Percentiles rank a stretch among this genome's conserved stretches.
These are phyloP conservation scores for Euphrasia arctica DNA, from an alignment of 305 asterid species.

Conservation along the genomic window DNA sequence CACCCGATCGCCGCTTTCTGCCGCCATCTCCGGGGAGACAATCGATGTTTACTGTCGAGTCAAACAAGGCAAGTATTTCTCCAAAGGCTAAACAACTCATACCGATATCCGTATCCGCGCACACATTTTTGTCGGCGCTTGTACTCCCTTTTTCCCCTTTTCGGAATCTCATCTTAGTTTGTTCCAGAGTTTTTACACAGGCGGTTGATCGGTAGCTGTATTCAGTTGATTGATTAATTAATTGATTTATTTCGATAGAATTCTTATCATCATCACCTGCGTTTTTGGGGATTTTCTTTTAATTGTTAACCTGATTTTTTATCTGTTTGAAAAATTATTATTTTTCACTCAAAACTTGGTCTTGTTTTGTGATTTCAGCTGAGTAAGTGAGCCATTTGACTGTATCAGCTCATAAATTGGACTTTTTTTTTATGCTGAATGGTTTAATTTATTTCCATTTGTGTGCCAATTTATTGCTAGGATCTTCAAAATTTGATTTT, in stretches of 20 bases:
- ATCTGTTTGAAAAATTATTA: slow-evolving; percentile 17
- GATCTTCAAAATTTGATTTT: slow-evolving; percentile 12
- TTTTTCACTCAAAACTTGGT: not conserved
- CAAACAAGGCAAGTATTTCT: slow-evolving; percentile 30
- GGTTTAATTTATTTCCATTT: slow-evolving; percentile 15
- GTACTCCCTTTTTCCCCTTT: slow-evolving; percentile 13
- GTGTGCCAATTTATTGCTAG: slow-evolving; percentile 8
- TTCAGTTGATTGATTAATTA: slow-evolving; percentile 14
- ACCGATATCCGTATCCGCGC: slow-evolving; percentile 16
- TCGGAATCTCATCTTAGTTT: slow-evolving; percentile 7
- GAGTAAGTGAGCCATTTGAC: slow-evolving; percentile 8
- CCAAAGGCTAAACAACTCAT: not conserved
- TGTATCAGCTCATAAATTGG: slow-evolving; percentile 16
- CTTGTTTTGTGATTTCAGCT: not conserved
- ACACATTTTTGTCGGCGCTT: slow-evolving; percentile 14
- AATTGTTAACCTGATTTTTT: slow-evolving; percentile 13
- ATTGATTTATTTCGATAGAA: slow-evolving; percentile 20
- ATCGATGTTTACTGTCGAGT: slow-evolving; percentile 8
- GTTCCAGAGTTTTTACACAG: too few relatives aligned
- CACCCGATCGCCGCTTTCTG: slow-evolving; percentile 37
- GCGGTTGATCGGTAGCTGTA: slow-evolving; percentile 6
- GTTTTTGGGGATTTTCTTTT: slow-evolving; percentile 19
- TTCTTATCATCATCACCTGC: not conserved
- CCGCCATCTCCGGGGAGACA: slow-evolving; percentile 27
- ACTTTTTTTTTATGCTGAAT: not conserved